Evolutionary conservation across 306 rosid genomes (phyloP).

Genomic region (Lathyrus tuberosus): DNA sequence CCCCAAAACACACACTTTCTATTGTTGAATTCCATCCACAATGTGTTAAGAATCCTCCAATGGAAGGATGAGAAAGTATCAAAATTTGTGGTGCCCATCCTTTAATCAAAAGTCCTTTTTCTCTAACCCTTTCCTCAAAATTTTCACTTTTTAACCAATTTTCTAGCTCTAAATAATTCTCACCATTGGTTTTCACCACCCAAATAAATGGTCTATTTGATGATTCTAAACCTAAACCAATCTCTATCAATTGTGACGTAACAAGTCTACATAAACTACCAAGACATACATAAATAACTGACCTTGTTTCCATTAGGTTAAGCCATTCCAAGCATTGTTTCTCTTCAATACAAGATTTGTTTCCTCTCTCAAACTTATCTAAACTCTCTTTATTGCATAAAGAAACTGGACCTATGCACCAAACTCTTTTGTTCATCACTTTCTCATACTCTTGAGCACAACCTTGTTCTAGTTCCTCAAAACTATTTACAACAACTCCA

Average conservation of each 20-base stretch:
- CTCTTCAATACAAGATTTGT: constrained; percentile 60
- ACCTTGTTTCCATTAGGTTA: constrained; percentile 51
- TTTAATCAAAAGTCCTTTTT: constrained; percentile 66
- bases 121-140: constrained; percentile 62
- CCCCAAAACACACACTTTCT: constrained; percentile 57
- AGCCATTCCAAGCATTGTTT: constrained; percentile 68
- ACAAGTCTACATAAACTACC: constrained; percentile 77
- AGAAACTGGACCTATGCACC: constrained; percentile 82
- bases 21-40: constrained; percentile 85
- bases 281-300: constrained; percentile 76
- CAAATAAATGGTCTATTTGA: constrained; percentile 71
- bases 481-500: constrained; percentile 77
- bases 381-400: constrained; percentile 53
- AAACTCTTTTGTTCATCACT: constrained; percentile 59
- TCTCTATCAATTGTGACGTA: constrained; percentile 60
- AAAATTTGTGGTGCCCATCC: constrained; percentile 86
- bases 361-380: constrained; percentile 75
- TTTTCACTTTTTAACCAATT: constrained; percentile 60
- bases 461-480: constrained; percentile 61
- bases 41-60: constrained; percentile 73
- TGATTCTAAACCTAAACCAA: constrained; percentile 70
- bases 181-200: constrained; percentile 60
- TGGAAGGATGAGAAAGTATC: constrained; percentile 57
- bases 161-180: constrained; percentile 49
- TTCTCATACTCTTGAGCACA: constrained; percentile 45